phyloP scores from a whole-genome alignment of 805 yeast genomes.

The Pichia nanzhaoensis region DNA sequence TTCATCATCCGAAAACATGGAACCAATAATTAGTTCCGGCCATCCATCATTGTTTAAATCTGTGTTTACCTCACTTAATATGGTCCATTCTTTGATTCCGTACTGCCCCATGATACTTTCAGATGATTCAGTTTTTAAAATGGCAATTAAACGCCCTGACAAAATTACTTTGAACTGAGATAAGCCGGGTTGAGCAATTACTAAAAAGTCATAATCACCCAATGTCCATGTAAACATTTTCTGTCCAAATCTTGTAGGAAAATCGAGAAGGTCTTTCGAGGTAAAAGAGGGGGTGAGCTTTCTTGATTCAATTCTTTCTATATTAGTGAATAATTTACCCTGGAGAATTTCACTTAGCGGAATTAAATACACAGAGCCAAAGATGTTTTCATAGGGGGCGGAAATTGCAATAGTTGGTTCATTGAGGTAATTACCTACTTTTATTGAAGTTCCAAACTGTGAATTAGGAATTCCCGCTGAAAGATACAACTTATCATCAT shows the following conservation, averaged over 20 bases:
- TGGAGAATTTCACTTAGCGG: slow-evolving; percentile 31
- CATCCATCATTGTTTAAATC: slow-evolving; percentile 35
- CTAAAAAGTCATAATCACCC: slow-evolving; percentile 31
- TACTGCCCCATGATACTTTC: slow-evolving; percentile 29
- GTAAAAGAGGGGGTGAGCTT: background rate
- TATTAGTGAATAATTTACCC: background rate
- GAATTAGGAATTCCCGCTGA: slow-evolving; percentile 25
- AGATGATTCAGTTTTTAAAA: slow-evolving; percentile 21
- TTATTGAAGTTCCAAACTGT: slow-evolving; percentile 42
- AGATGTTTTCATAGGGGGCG: slow-evolving; percentile 39
- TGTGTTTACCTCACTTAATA: slow-evolving; percentile 21
- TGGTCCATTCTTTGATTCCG: slow-evolving; percentile 41
- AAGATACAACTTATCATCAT: slow-evolving; percentile 5
- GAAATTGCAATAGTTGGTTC: slow-evolving; percentile 40
- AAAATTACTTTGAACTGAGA: slow-evolving; percentile 36
- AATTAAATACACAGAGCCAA: slow-evolving; percentile 40
- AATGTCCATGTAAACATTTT: slow-evolving; percentile 28
- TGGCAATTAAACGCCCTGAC: slow-evolving; percentile 13
- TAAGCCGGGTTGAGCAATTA: slow-evolving; percentile 47
- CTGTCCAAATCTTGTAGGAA: slow-evolving; percentile 38
- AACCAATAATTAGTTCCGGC: slow-evolving; percentile 39
- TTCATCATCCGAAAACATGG: slow-evolving; percentile 34
- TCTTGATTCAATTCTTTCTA: no score
- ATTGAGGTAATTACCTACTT: slow-evolving; percentile 36
- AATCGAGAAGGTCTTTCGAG: slow-evolving; percentile 3